Evolutionary conservation across 164 flowering plant species (phyloP), one percentile per base, ranked within the genome.

Genomic region (Chimonanthus praecox): DNA sequence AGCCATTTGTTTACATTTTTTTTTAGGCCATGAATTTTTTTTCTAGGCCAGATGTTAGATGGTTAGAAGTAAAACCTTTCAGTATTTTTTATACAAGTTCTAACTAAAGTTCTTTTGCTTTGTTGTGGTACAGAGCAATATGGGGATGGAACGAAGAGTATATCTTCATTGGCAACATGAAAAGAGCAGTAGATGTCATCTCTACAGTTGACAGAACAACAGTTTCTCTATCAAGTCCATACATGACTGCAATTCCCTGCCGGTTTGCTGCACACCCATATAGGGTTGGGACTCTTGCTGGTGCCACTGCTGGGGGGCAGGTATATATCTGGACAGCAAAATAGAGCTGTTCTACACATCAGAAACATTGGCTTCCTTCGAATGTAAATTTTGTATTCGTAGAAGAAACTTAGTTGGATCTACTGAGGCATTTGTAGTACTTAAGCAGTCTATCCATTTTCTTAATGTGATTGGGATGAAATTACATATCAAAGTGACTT

Each of bases 91-190:
- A 33, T 33, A 47, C 2, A 49, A 45, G 16, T 69, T 48, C 61
- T 58, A 68, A 21, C 21, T 49, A n/a, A 16, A 45, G 47, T 64
- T 72, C 18, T 47, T 78, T 63, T 20, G 44, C 69, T 49, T 70
- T 60, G 49, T n/a, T n/a, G 54, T 68, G 74, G 21, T 68, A 33
- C 89, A 94, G 98, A 79, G 94, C 89, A 44, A 86, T 89, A 75
- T 95, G 99, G 98, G 99, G 96, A 9, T 95, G 99, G 99, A 93
- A 91, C 72, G 97, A 92, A 80, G 84, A 86, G 18, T 77, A 82
- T 68, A 49, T 95, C 63, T 91, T 86, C 80, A 80, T 92, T 49
- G 99, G 98, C 49, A 92, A 87, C 67, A 87, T 84, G 87, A 85
- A 78, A 65, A 88, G 91, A 81, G 93, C 84, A 76, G 87, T 92